These are phyloP conservation scores for Maudiozyma humilis DNA, from an alignment of 1,139 yeast genomes.

Conservation along the genomic window DNA sequence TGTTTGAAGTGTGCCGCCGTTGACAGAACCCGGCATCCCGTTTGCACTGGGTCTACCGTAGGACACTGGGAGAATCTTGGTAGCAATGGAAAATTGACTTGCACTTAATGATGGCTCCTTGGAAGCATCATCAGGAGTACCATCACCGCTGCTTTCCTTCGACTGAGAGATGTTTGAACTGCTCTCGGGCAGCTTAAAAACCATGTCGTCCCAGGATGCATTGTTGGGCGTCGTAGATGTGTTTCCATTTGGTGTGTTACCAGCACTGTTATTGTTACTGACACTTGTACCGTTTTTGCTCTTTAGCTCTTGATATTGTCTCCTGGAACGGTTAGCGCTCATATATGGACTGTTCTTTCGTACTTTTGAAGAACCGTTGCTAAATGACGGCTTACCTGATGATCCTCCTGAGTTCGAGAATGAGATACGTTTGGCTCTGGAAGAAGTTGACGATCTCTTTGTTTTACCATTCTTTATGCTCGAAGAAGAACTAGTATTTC, in stretches of 20 bases:
- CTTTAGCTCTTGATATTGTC: conserved; percentile 16
- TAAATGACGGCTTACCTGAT: not conserved
- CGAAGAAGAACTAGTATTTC: not conserved
- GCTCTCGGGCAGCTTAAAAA: conserved; percentile 28
- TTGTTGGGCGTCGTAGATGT: not conserved
- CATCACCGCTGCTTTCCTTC: not conserved
- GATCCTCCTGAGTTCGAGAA: conserved; percentile 5
- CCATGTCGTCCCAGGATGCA: conserved; percentile 23
- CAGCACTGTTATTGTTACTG: conserved; percentile 3
- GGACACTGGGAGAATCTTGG: not conserved
- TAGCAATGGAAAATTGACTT: conserved; percentile 2
- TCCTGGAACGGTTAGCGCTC: conserved; percentile 14
- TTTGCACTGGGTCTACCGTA: not conserved
- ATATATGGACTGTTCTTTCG: conserved; percentile 27
- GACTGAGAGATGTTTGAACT: conserved; percentile 8
- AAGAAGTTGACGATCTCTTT: conserved; percentile 9
- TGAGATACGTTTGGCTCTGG: conserved; percentile 13
- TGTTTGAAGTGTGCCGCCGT: conserved; percentile 1
- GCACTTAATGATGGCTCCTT: not conserved
- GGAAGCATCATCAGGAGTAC: not conserved
- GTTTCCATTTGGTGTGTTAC: conserved; percentile 2
- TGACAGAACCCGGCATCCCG: not conserved
- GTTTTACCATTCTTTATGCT: not conserved
- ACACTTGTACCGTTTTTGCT: conserved; percentile 8
- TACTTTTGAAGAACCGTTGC: conserved; percentile 20